Evolutionary conservation across 2,329 filamentous ascomycete species (phyloP), one percentile per base, ranked within the genome.

Genomic region (Beauveria brongniartii): DNA sequence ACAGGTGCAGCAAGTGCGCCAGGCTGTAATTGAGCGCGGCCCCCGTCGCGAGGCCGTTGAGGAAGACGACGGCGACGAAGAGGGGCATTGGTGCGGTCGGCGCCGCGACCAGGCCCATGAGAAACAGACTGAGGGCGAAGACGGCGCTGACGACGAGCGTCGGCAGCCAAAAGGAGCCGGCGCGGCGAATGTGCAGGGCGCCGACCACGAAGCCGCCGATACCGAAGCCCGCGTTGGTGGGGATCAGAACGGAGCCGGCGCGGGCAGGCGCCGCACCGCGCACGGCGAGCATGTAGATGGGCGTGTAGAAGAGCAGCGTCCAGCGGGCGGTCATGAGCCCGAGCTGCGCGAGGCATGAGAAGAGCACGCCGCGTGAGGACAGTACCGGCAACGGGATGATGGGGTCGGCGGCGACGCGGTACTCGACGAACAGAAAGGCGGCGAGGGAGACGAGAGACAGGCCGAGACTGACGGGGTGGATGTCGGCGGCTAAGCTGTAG

Each of bases 281-380:
- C 1, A 94, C 87, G 3, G 89, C 88, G 61, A 94, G 84, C 40
- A 90, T 88, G 67, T 91, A 92, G 48, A 91, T 84, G 0, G 91
- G 91, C 0, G 87, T 82, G 73, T 91, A 95, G 76, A 92, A 94
- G 8, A 95, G 78, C 2, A 95, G 80, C 7, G 81, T 81, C 91
- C 90, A 95, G 61, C 91, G 86, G 2, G 88, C 82, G 69, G 89
- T 86, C 89, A 95, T 93, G 70, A 91, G 82, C 22, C 88, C 86
- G 0, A 92, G 80, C 55, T 91, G 90, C 1, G 87, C 82, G 24
- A 92, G 68, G 69, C 90, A 93, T 1, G 88, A 88, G 24, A 93
- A 74, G 3, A 93, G 76, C 1, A 90, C 84, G 34, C 86, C 87
- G 30, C 87, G 82, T 12, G 87, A 90, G 56, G 79, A 82, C 30